Conservation (phyloP, 1,284 basidiomycete species). For the Papiliotrema terrestris region DNA sequence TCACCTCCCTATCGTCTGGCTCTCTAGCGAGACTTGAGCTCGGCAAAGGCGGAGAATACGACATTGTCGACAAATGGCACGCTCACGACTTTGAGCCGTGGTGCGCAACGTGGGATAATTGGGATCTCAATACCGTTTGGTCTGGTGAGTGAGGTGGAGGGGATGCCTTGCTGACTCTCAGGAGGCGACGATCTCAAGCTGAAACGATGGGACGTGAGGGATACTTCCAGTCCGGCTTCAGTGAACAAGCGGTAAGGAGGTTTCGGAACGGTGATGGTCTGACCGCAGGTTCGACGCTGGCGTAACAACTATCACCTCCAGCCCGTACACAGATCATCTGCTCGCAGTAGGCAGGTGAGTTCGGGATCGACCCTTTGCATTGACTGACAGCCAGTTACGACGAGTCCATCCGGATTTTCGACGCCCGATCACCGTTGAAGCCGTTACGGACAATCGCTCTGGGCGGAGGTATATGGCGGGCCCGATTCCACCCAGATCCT, state of each 20-base stretch:
- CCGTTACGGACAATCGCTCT: conserved; percentile 65
- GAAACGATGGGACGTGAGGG: conserved; percentile 88
- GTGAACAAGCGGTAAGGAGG: conserved; percentile 65
- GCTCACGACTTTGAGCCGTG: conserved; percentile 95
- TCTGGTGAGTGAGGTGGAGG: conserved; percentile 61
- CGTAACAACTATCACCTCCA: conserved; percentile 83
- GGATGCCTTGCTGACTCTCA: conserved; percentile 41
- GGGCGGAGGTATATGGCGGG: conserved; percentile 91
- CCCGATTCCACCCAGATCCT: conserved; percentile 85
- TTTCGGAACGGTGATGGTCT: not conserved
- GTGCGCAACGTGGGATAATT: conserved; percentile 87
- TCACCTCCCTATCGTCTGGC: conserved; percentile 78
- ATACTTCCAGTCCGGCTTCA: conserved; percentile 61
- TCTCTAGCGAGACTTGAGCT: conserved; percentile 61
- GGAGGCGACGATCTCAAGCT: conserved; percentile 90
- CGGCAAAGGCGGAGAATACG: conserved; percentile 49
- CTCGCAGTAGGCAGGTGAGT: conserved; percentile 83
- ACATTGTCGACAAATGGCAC: conserved; percentile 62
- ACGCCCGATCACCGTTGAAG: conserved; percentile 63
- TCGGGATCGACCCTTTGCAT: not conserved
- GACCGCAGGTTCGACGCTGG: conserved; percentile 78
- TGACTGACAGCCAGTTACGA: conserved; percentile 67
- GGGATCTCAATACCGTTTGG: conserved; percentile 72
- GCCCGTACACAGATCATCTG: conserved; percentile 73
- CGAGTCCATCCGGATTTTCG: conserved; percentile 74